Conservation (phyloP, 2,329 filamentous ascomycete genomes). For the Penicillium sp. region DNA sequence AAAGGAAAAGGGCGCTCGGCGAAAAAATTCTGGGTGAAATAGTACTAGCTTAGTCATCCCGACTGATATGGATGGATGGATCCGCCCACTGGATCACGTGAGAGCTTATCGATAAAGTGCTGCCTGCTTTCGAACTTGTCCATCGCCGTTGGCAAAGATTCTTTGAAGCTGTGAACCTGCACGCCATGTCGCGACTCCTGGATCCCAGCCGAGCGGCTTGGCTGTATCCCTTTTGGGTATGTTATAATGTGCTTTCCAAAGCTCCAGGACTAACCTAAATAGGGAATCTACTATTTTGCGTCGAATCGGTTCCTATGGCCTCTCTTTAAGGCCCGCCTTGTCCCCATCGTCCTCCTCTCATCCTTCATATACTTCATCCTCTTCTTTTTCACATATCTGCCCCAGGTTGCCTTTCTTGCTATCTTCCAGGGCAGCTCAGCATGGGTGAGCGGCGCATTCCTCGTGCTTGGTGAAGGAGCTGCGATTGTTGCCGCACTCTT, state of each 20-base stretch:
- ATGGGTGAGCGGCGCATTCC: slow-evolving; percentile 79
- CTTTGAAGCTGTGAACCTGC: background rate
- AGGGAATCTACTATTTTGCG: slow-evolving; percentile 75
- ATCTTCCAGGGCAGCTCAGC: slow-evolving; percentile 80
- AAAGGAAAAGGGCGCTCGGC: slow-evolving; percentile 22
- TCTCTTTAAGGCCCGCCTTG: slow-evolving; percentile 64
- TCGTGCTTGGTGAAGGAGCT: slow-evolving; percentile 63
- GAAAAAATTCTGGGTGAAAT: slow-evolving; percentile 17
- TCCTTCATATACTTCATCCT: slow-evolving; percentile 73
- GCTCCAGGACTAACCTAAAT: slow-evolving; percentile 4
- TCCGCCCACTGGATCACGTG: slow-evolving; percentile 6
- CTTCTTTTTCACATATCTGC: slow-evolving; percentile 79
- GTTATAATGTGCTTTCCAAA: slow-evolving; percentile 7
- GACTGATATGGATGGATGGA: background rate
- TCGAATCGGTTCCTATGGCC: slow-evolving; percentile 72
- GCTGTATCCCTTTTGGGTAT: slow-evolving; percentile 43
- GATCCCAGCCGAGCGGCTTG: slow-evolving; percentile 34
- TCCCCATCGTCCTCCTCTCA: slow-evolving; percentile 75
- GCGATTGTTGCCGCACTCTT: slow-evolving; percentile 59
- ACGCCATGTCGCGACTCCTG: slow-evolving; percentile 15
- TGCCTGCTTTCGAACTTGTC: slow-evolving; percentile 7
- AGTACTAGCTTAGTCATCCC: slow-evolving; percentile 12
- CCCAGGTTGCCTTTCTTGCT: slow-evolving; percentile 77
- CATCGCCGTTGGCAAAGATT: background rate
- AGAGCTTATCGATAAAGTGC: slow-evolving; percentile 30